phyloP scores from a whole-genome alignment of 352 stramenopile genomes.

The Blastocystis sp. region DNA sequence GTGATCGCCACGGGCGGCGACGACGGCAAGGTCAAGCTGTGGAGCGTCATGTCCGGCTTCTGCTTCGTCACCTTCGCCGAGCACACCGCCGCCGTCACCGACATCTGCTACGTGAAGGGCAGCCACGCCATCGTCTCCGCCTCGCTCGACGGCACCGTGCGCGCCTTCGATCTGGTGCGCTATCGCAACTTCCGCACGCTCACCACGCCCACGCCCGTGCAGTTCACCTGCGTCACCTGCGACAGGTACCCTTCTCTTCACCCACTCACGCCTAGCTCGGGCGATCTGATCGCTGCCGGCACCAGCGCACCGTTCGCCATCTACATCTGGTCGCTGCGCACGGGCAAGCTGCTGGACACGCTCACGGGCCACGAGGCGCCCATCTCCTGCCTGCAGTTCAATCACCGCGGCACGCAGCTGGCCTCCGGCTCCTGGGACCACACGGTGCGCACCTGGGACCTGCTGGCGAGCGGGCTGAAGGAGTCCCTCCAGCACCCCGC shows the following conservation, averaged over 20 bases:
- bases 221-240: constrained; percentile 95
- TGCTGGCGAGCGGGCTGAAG: constrained; percentile 78
- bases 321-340: constrained; percentile 95
- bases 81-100: constrained; percentile 91
- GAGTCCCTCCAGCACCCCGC: constrained; percentile 91
- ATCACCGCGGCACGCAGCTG: constrained; percentile 74
- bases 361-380: constrained; percentile 94
- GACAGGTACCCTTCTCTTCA: constrained; percentile 76
- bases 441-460: constrained; percentile 95
- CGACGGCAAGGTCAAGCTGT: constrained; percentile 96
- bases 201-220: constrained; percentile 88
- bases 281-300: constrained; percentile 79
- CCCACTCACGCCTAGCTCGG: constrained; percentile 60
- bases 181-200: constrained; percentile 98
- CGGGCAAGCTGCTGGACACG: constrained; percentile 91
- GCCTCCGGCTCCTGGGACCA: constrained; percentile 95
- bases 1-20: constrained; percentile 93
- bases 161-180: constrained; percentile 93
- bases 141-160: constrained; percentile 95
- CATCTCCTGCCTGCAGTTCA: constrained; percentile 88
- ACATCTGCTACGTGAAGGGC: constrained; percentile 83
- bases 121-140: constrained; percentile 87
- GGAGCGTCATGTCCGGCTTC: constrained; percentile 93
- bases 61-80: constrained; percentile 98
- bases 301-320: constrained; percentile 92